These are phyloP conservation scores for Panellus pusillus DNA, from an alignment of 768 basidiomycete species.

Conservation along the genomic window DNA sequence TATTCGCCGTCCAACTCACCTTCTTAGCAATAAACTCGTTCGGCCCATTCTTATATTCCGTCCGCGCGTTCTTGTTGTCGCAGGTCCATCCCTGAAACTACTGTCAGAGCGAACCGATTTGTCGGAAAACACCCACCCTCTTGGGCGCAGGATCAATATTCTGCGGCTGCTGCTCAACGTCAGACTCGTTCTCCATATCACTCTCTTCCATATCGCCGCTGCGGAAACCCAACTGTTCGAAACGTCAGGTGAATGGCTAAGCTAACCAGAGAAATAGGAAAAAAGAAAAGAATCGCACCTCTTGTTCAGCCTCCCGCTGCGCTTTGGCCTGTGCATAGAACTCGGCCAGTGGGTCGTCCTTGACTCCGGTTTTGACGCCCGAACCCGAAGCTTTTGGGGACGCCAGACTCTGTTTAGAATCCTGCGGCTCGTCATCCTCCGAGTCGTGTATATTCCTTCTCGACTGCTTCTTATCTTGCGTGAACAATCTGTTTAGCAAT, in stretches of 20 bases:
- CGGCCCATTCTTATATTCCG: constrained; percentile 34
- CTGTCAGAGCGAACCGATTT: constrained; percentile 2
- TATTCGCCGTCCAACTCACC: constrained; percentile 33
- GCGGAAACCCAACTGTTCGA: not conserved
- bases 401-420: constrained; percentile 10
- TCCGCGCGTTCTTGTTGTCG: constrained; percentile 46
- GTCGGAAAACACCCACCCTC: constrained; percentile 27
- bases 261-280: not conserved
- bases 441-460: constrained; percentile 17
- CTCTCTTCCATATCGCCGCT: constrained; percentile 31
- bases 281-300: constrained; percentile 17
- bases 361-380: constrained; percentile 4
- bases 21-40: constrained; percentile 80
- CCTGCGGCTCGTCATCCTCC: constrained; percentile 19
- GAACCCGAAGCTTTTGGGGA: constrained; percentile 11
- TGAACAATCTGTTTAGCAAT: constrained; percentile 33
- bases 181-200: constrained; percentile 18
- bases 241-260: not conserved
- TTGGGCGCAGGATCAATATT: constrained; percentile 26
- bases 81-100: constrained; percentile 61
- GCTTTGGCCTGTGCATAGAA: constrained; percentile 62
- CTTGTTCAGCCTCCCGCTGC: constrained; percentile 42
- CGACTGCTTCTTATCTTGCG: constrained; percentile 28
- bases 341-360: constrained; percentile 59
- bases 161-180: constrained; percentile 26